phyloP scores from a whole-genome alignment of 2,329 filamentous ascomycete species.

The Bipolaris bicolor region DNA sequence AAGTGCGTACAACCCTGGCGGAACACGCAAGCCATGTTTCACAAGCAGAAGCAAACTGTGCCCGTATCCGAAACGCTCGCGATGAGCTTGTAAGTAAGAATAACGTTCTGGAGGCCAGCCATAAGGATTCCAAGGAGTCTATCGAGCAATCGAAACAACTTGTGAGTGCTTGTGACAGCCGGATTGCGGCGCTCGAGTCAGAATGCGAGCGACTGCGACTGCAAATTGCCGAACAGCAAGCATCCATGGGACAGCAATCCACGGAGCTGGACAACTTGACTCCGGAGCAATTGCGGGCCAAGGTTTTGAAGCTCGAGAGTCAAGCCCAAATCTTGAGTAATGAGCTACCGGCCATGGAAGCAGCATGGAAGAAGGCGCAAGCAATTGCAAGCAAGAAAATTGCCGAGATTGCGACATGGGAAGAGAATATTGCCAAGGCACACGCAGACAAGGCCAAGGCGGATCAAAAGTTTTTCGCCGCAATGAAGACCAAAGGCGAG shows the following conservation, averaged over 20 bases:
- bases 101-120: slow-evolving; percentile 75
- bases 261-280: slow-evolving; percentile 64
- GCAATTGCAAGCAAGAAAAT: slow-evolving; percentile 86
- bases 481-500: slow-evolving; percentile 91
- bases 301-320: slow-evolving; percentile 75
- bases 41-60: slow-evolving; percentile 81
- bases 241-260: slow-evolving; percentile 27
- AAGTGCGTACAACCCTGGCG: slow-evolving; percentile 72
- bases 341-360: slow-evolving; percentile 87
- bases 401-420: slow-evolving; percentile 73
- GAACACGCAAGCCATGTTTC: slow-evolving; percentile 85
- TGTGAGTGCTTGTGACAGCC: slow-evolving; percentile 75
- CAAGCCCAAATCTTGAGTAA: slow-evolving; percentile 85
- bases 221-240: slow-evolving; percentile 57
- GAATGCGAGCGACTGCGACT: slow-evolving; percentile 75
- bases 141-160: slow-evolving; percentile 80
- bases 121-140: slow-evolving; percentile 76
- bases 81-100: slow-evolving; percentile 88
- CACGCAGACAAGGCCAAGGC: slow-evolving; percentile 92
- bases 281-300: slow-evolving; percentile 73
- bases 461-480: slow-evolving; percentile 96
- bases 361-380: slow-evolving; percentile 88
- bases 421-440: slow-evolving; percentile 77
- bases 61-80: slow-evolving; percentile 79
- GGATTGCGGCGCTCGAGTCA: slow-evolving; percentile 80